These are phyloP conservation scores for Trypanosoma platydactyli DNA, from an alignment of 208 protist species.

Conservation along the genomic window DNA sequence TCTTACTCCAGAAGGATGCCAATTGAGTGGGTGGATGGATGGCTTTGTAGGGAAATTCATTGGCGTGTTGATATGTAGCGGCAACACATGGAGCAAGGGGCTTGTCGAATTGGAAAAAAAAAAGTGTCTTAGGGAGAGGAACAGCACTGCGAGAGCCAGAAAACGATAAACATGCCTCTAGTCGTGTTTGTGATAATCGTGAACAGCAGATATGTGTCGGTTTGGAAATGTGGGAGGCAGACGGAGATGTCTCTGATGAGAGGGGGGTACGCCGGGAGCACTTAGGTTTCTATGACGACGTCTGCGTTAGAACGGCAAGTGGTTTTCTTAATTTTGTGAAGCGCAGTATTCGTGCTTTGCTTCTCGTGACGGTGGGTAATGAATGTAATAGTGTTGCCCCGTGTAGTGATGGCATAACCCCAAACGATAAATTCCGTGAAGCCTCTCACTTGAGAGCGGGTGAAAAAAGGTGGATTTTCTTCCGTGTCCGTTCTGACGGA, in stretches of 20 bases:
- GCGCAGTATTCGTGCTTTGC: not conserved
- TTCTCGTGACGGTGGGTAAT: not conserved
- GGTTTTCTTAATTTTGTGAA: constrained; percentile 12
- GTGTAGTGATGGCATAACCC: not conserved
- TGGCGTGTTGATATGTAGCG: not conserved
- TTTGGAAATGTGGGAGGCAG: not conserved
- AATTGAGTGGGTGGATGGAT: constrained; percentile 3
- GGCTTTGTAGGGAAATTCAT: constrained; percentile 5
- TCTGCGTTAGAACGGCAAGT: constrained; percentile 5
- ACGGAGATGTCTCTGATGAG: not conserved
- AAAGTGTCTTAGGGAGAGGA: not conserved
- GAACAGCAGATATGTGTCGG: not conserved
- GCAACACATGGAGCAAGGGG: not conserved
- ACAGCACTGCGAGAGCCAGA: not conserved
- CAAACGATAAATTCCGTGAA: not conserved
- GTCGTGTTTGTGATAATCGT: not conserved
- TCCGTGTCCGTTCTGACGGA: constrained; percentile 15
- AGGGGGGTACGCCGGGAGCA: constrained; percentile 5
- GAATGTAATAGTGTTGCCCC: not conserved
- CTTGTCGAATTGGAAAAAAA: not conserved
- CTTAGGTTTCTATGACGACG: not conserved
- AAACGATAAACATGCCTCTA: not conserved
- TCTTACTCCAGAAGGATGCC: not conserved
- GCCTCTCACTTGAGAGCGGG: constrained; percentile 2
- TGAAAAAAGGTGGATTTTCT: constrained; percentile 25